phyloP scores from a whole-genome alignment of 345 rosid species.

The Lepidium didymum region DNA sequence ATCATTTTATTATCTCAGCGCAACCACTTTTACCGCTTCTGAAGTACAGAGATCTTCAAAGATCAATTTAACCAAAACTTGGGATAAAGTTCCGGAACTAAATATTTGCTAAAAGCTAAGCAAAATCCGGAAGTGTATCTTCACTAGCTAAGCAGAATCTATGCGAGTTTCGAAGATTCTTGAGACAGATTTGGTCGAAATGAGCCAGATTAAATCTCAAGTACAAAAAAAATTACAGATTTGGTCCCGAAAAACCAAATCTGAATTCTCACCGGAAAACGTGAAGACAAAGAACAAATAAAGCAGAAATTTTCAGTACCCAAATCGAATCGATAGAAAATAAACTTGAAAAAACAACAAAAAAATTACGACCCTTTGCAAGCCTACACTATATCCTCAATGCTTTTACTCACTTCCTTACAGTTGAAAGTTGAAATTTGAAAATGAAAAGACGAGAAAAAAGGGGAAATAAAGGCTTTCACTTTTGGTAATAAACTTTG shows the following conservation, averaged over 20 bases:
- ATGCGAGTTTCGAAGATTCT: constrained; percentile 5
- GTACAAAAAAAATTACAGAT: neutral
- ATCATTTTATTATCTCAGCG: neutral
- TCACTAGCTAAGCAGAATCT: constrained; percentile 1
- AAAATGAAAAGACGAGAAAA: neutral
- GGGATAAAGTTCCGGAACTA: neutral
- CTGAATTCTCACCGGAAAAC: constrained; percentile 7
- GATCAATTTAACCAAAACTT: constrained; percentile 4
- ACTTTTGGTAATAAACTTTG: constrained; percentile 1
- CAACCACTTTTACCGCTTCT: constrained; percentile 4
- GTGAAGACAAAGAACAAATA: neutral
- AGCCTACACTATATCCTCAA: neutral
- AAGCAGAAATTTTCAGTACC: neutral
- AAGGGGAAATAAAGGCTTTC: neutral
- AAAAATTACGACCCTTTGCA: neutral
- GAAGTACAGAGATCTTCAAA: constrained; percentile 17
- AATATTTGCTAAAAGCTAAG: neutral
- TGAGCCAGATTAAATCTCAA: constrained; percentile 14
- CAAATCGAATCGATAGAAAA: neutral
- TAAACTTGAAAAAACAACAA: neutral
- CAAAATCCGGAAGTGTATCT: neutral
- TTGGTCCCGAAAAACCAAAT: neutral
- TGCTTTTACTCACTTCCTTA: neutral
- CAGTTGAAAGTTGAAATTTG: constrained; percentile 18
- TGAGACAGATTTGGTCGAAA: constrained; percentile 13